Evolutionary conservation across 192 early-diverging fungal genomes (phyloP), one percentile per base, ranked within the genome.

Genomic region (Neocallimastix lanati): DNA sequence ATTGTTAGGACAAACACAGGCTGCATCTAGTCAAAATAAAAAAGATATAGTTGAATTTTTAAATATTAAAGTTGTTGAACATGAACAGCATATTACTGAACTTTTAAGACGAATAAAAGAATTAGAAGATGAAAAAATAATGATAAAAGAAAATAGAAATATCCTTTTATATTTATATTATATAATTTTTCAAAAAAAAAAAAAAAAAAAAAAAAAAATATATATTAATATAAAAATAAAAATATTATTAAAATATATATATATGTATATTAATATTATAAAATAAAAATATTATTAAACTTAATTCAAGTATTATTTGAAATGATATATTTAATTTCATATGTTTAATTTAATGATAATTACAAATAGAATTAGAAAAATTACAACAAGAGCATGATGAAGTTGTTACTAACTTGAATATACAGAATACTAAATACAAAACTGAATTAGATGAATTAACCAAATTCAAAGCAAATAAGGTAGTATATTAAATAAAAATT

Each of bases 31-130:
- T 80, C 80, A 85, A 76, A 88, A 90, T 81, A 90, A 89, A 84
- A 88, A 90, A 87, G 89, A 90, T 82, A 90, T 90, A 80, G 88
- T 90, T 76, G 89, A 90, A 81, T 90, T 90, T 80, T 82, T 90
- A 33, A 90, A 90, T 83, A 88, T 90, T 78, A 90, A 90, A 85
- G 88, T 90, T 7, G 81, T 83, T 9, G 88, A 90, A 78, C 88
- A 90, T 78, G 89, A 90, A 82, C 86, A 87, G 78, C 81, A 86
- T 28, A 88, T 90, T 67, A 80, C 81, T 16, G 38, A 40, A 13
- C 76, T 90, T 29, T 88, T 88, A 80, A 76, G 77, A 13, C 82
- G 81, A 28, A 81, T 85, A 50, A 76, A 77, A 76, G 76, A 77
- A n/a, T 80, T 89, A 33, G 87, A 90, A 33, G 78, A 87, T 13